A percentile compares a stretch with the other conserved stretches of the same genome.
phyloP scores from a whole-genome alignment of 2,329 filamentous ascomycete genomes.

The Colletotrichum salicis region DNA sequence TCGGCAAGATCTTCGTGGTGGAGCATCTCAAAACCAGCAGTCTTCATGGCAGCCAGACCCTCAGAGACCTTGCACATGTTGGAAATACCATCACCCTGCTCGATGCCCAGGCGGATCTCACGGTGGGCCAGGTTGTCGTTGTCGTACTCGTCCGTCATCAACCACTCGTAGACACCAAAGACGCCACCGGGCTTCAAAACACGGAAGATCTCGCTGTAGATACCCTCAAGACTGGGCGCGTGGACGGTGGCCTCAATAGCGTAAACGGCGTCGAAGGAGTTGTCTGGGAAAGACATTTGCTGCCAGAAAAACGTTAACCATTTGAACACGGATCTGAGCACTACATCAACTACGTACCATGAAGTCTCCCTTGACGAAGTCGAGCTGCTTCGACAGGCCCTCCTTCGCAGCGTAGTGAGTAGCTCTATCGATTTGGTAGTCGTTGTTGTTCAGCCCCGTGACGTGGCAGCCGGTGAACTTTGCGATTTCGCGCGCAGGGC shows the following conservation, averaged over 20 bases:
- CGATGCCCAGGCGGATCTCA: constrained; percentile 87
- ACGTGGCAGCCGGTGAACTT: constrained; percentile 90
- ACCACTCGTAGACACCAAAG: constrained; percentile 96
- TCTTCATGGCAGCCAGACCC: constrained; percentile 81
- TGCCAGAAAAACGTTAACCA: constrained; percentile 42
- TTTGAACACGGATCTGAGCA: not conserved
- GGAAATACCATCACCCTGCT: constrained; percentile 91
- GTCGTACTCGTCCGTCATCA: constrained; percentile 96
- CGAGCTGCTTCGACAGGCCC: constrained; percentile 78
- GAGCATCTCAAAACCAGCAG: constrained; percentile 77
- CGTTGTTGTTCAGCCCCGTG: constrained; percentile 94
- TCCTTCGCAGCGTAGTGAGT: constrained; percentile 83
- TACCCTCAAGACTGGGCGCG: constrained; percentile 84
- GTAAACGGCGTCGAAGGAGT: constrained; percentile 91
- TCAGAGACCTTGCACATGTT: constrained; percentile 91
- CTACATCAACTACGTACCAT: constrained; percentile 68
- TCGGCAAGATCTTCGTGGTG: constrained; percentile 68
- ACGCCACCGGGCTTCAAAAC: constrained; percentile 93
- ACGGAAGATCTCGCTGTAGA: constrained; percentile 90
- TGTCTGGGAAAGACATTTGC: constrained; percentile 92
- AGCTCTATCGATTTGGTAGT: constrained; percentile 94
- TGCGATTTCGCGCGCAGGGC: constrained; percentile 92
- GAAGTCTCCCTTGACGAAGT: constrained; percentile 91
- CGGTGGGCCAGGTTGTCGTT: constrained; percentile 85
- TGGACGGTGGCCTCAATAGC: constrained; percentile 96